A percentile compares a stretch with the other conserved stretches of the same genome.
phyloP scores from a whole-genome alignment of 2,329 filamentous ascomycete species.

The Verticillium albo-atrum region DNA sequence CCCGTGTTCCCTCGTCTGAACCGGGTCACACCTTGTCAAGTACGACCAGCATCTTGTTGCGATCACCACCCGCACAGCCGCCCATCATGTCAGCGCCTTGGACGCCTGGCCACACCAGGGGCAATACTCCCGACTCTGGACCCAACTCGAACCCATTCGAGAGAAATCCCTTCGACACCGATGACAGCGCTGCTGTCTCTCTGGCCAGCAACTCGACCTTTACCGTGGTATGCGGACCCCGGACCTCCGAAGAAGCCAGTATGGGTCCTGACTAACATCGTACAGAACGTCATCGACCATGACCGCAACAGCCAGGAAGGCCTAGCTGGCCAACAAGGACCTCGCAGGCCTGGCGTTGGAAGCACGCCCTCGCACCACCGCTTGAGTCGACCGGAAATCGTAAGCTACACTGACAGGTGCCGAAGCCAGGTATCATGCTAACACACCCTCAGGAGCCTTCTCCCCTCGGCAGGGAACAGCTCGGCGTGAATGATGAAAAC shows the following conservation, averaged over 20 bases:
- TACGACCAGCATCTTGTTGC: background rate
- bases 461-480: slow-evolving; percentile 7
- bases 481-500: slow-evolving; percentile 1
- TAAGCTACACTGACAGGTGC: background rate
- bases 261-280: background rate
- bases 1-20: background rate
- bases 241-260: too few species aligned
- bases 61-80: background rate
- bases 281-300: slow-evolving; percentile 7
- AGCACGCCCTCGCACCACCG: slow-evolving; percentile 2
- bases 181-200: slow-evolving; percentile 9
- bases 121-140: slow-evolving; percentile 2
- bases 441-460: slow-evolving; percentile 8
- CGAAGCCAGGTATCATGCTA: background rate
- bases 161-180: slow-evolving; percentile 13
- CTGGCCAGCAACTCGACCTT: slow-evolving; percentile 13
- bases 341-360: background rate
- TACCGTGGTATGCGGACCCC: slow-evolving; percentile 7
- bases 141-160: slow-evolving; percentile 11
- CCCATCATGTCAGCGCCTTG: slow-evolving; percentile 10
- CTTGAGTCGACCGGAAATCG: slow-evolving; percentile 11
- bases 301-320: background rate
- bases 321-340: background rate
- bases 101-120: background rate
- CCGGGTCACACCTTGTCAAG: background rate